Evolutionary conservation across 140 eudicot genomes (phyloP), one percentile per base, ranked within the genome.

Genomic region (Bidens hawaiensis): DNA sequence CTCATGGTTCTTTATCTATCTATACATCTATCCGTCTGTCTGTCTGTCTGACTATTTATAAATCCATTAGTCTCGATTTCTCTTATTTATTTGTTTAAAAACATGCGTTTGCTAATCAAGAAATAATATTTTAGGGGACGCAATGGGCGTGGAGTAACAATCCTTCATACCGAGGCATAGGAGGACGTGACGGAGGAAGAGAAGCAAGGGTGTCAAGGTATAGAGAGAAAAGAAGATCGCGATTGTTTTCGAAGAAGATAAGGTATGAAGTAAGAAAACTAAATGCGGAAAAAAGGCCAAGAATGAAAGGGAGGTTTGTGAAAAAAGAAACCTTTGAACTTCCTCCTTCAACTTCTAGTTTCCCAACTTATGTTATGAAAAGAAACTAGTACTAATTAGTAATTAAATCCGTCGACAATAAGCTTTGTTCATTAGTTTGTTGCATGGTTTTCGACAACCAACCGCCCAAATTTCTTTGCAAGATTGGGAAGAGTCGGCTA

Each of bases 251-350:
- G 0, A 89, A 85, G 85, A 89, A 89, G 68, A 89, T 89, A 31
- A 67, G 97, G 49, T 89, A 89, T 14, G 90, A 89, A 83, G 97
- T 89, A 33, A 76, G 97, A 76, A 89, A 89, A 69, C 76, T 89
- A 62, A 89, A 89, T 50, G 97, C 97, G 0, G 97, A 89, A 72
- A 85, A 89, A 75, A 80, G 97, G 64, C 97, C 97, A 41, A 70
- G 97, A 69, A 82, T 89, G 93, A 89, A 85, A 85, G 97, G 97
- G 36, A 77, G 97, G 34, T 89, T 89, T 52, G 95, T 89, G 1
- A 89, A 89, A 79, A 76, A 95, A 84, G 45, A 68, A 56, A 64
- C 68, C 64, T 67, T 80, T 71, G 62, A 75, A 47, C 73, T 60
- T 60, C 70, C 67, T 40, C 30, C 66, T 53, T 45, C 77, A 38